phyloP scores from a whole-genome alignment of 805 yeast genomes.

The Hanseniaspora vineae region DNA sequence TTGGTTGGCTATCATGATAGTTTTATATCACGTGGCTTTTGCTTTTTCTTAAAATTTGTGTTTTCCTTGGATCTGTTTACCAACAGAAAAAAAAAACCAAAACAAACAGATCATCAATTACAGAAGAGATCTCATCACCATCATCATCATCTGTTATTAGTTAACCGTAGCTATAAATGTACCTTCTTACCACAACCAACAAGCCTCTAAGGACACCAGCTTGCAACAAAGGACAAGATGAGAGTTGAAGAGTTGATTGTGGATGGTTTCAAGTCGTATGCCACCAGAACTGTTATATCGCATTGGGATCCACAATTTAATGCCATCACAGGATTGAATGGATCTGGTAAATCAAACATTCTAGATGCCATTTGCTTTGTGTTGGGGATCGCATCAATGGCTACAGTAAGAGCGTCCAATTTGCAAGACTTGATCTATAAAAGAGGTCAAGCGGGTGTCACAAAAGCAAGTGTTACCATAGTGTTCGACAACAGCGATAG shows the following conservation, averaged over 20 bases:
- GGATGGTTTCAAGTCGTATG: slow-evolving; percentile 96
- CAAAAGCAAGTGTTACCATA: slow-evolving; percentile 92
- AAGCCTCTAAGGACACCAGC: slow-evolving; percentile 1
- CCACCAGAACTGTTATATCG: slow-evolving; percentile 88
- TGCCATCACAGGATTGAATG: slow-evolving; percentile 95
- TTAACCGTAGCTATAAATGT: not conserved
- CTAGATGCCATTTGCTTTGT: slow-evolving; percentile 96
- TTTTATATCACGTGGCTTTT: no score
- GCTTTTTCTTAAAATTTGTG: no score
- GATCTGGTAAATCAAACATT: slow-evolving; percentile 94
- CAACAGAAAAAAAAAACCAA: no score
- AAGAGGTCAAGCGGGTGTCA: slow-evolving; percentile 96
- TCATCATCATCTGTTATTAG: no score
- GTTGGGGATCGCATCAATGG: slow-evolving; percentile 88
- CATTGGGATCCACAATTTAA: slow-evolving; percentile 96
- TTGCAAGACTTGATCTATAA: slow-evolving; percentile 90
- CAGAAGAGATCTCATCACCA: no score
- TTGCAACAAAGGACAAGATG: slow-evolving; percentile 31
- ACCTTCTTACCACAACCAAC: not conserved
- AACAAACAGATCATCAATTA: no score
- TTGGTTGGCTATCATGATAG: no score
- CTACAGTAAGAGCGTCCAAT: slow-evolving; percentile 89
- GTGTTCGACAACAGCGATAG: slow-evolving; percentile 82
- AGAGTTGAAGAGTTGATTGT: slow-evolving; percentile 90
- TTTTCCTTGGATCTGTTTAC: no score